Evolutionary conservation across 2,329 filamentous ascomycete genomes (phyloP).

Genomic region (Daldinia sp.): DNA sequence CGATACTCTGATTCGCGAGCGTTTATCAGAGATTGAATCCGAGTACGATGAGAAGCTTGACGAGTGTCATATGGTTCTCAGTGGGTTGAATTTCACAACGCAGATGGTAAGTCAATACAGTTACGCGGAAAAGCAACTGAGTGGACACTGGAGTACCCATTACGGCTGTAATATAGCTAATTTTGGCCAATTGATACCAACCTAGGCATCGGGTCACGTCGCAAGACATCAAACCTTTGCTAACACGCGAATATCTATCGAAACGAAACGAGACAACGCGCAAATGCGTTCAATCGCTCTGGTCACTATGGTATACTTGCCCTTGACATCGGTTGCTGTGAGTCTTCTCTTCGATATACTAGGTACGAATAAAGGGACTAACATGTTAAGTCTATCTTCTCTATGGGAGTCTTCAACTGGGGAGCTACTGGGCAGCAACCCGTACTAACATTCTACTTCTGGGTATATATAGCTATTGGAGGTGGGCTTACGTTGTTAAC

Average conservation of each 20-base stretch:
- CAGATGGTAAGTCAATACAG: constrained; percentile 14
- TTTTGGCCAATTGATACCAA: background rate
- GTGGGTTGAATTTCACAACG: constrained; percentile 13
- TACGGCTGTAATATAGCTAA: no score
- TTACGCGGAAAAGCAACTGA: background rate
- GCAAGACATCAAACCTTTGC: constrained; percentile 11
- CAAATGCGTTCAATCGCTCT: constrained; percentile 34
- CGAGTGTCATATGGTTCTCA: constrained; percentile 20
- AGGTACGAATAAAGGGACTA: background rate
- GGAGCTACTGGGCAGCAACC: background rate
- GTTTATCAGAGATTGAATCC: constrained; percentile 18
- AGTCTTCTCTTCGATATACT: background rate
- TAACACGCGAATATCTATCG: constrained; percentile 21
- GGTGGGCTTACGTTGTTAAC: constrained; percentile 28
- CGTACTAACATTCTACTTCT: constrained; percentile 30
- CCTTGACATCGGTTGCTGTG: constrained; percentile 30
- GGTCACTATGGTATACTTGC: constrained; percentile 33
- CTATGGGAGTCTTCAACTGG: constrained; percentile 38
- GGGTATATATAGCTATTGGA: constrained; percentile 32
- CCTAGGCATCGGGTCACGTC: constrained; percentile 23
- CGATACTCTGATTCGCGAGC: constrained; percentile 14
- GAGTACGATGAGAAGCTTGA: constrained; percentile 33
- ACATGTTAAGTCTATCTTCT: constrained; percentile 31
- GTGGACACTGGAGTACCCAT: no score
- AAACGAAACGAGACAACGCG: constrained; percentile 18